Evolutionary conservation across 208 protist genomes (phyloP), one percentile per base, ranked within the genome.

Genomic region (Acanthamoeba castellanii): DNA sequence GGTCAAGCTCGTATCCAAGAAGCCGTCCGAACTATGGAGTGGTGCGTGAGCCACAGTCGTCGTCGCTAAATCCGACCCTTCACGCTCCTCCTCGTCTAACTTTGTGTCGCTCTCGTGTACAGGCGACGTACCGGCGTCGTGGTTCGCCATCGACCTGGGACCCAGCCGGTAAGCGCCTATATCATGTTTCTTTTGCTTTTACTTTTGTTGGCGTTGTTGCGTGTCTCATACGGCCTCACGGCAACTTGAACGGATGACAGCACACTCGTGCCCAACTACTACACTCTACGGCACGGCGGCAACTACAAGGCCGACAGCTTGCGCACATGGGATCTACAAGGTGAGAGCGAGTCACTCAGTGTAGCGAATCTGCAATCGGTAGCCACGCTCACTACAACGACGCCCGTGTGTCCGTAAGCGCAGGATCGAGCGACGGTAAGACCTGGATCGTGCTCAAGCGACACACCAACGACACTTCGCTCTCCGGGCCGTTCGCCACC

Each of bases 71-170:
- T 20, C 22, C 9, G n/a, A 34, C 7, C 22, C 13, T 20, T 37
- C 66, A 74, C n/a, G 37, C n/a, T 45, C 16, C 27, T 84, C n/a
- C 47, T 61, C 57, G n/a, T 82, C 74, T 37, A 3, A 37, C 37
- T 61, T 50, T 27, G 68, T 47, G 9, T n/a, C 30, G 66, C 68
- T 50, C 74, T 4, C 11, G 47, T 52, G 47, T 66, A 94, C 45
- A 50, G 81, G 57, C 25, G 84, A 93, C 32, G 84, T 95, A 2
- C 91, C 88, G 2, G 74, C 94, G 55, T 94, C 88, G n/a, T 96
- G 96, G 96, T 93, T 97, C 55, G 27, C 50, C 27, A 87, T 97
- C 57, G 96, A 97, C 42, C 90, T 97, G 45, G 90, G 92, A 16
- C 52, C 52, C 32, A 68, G 72, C 25, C 78, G 88, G 61, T 64